Conservation (phyloP, 108 stramenopile species). For the Mediolabrus comicus region DNA sequence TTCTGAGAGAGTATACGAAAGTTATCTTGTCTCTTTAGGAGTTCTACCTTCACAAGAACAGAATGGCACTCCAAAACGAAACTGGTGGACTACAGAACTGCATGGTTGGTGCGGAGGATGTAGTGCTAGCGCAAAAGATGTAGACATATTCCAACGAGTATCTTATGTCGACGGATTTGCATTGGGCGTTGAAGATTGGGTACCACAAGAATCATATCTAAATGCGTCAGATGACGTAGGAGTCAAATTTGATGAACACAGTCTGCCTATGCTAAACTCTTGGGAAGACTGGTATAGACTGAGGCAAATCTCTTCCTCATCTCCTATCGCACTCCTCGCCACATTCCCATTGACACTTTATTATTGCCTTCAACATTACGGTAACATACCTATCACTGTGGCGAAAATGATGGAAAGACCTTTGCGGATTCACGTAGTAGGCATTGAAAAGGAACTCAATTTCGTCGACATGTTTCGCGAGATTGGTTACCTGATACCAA, state of each 20-base stretch:
- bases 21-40: conserved; percentile 46
- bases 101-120: conserved; percentile 78
- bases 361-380: conserved; percentile 66
- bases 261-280: conserved; percentile 46
- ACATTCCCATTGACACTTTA: conserved; percentile 86
- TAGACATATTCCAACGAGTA: conserved; percentile 50
- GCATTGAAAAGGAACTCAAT: conserved; percentile 87
- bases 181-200: conserved; percentile 38
- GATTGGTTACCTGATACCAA: conserved; percentile 63
- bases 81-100: conserved; percentile 79
- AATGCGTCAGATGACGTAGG: conserved; percentile 30
- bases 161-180: conserved; percentile 72
- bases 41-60: conserved; percentile 15
- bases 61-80: neutral
- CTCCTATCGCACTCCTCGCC: conserved; percentile 70
- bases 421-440: conserved; percentile 79
- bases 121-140: conserved; percentile 56
- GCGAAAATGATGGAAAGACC: conserved; percentile 75
- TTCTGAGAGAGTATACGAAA: conserved; percentile 58
- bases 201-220: conserved; percentile 58
- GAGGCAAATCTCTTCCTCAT: conserved; percentile 54
- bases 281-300: conserved; percentile 84
- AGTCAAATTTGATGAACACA: conserved; percentile 36
- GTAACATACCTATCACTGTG: conserved; percentile 72
- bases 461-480: conserved; percentile 86